A percentile compares a stretch with the other conserved stretches of the same genome.
Evolutionary conservation across 2,329 filamentous ascomycete species (phyloP).

Genomic region (Akanthomyces uredinophilus): DNA sequence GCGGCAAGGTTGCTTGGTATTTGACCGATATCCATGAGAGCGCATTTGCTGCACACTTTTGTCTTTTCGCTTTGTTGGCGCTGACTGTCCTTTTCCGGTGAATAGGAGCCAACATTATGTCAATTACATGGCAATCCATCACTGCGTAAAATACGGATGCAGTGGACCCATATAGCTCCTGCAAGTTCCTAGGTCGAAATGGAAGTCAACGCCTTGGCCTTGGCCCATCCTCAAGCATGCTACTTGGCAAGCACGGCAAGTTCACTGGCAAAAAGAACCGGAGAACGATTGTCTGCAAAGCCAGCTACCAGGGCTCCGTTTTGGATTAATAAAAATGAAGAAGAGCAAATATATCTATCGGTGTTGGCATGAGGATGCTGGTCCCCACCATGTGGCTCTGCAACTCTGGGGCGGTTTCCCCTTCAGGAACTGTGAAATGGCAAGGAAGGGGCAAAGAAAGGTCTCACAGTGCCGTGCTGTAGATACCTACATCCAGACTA

Average conservation of each 20-base stretch:
- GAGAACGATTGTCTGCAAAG: background rate
- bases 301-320: background rate
- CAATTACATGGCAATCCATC: background rate
- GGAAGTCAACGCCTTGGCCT: background rate
- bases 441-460: background rate
- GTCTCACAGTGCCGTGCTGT: slow-evolving; percentile 7
- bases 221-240: background rate
- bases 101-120: background rate
- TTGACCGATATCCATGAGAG: too few species aligned
- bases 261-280: background rate
- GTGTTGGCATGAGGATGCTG: background rate
- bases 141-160: background rate
- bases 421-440: background rate
- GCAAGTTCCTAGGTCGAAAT: background rate
- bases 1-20: too few species aligned
- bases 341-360: background rate
- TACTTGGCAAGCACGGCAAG: background rate
- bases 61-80: too few species aligned
- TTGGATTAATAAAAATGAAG: background rate
- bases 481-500: too few species aligned
- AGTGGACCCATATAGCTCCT: background rate
- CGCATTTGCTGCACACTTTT: too few species aligned
- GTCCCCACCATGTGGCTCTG: background rate
- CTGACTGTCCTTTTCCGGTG: too few species aligned
- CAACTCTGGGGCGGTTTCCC: background rate